Conservation (phyloP, 2,329 filamentous ascomycete genomes). For the Pezicula radicicola region DNA sequence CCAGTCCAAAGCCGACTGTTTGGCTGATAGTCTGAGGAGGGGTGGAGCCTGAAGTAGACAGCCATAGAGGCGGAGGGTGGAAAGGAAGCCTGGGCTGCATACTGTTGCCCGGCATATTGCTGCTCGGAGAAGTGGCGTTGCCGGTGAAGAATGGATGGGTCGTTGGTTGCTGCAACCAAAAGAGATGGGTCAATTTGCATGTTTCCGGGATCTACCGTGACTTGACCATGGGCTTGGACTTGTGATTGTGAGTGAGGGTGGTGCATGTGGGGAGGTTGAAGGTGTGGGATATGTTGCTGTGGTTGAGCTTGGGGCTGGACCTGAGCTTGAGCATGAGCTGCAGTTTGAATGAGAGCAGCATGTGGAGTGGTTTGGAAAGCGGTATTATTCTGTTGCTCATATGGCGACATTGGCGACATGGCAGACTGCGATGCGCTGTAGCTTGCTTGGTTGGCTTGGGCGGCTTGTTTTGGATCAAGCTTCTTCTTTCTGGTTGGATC, state of each 20-base stretch:
- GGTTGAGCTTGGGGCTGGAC: constrained; percentile 16
- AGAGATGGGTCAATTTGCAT: constrained; percentile 64
- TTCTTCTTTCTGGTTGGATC: constrained; percentile 43
- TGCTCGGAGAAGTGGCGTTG: constrained; percentile 27
- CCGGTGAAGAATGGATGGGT: constrained; percentile 30
- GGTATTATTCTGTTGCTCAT: constrained; percentile 18
- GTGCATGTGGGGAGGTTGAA: constrained; percentile 7
- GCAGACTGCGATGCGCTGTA: constrained; percentile 22
- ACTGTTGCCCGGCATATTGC: constrained; percentile 28
- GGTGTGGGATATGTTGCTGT: constrained; percentile 15
- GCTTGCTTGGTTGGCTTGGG: constrained; percentile 21
- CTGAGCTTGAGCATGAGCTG: constrained; percentile 28
- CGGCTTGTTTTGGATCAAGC: constrained; percentile 23
- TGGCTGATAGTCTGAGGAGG: constrained; percentile 53
- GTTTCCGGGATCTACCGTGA: constrained; percentile 39
- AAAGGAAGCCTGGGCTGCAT: constrained; percentile 36
- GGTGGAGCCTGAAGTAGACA: constrained; percentile 68
- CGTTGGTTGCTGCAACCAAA: constrained; percentile 47
- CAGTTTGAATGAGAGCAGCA: constrained; percentile 21
- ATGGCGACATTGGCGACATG: constrained; percentile 16
- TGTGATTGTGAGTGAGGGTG: constrained; percentile 18
- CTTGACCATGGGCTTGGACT: constrained; percentile 13
- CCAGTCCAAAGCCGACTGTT: constrained; percentile 61
- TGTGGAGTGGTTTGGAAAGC: constrained; percentile 21
- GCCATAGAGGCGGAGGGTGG: constrained; percentile 41